These are phyloP conservation scores for Centella asiatica DNA, from an alignment of 129 eudicot species.

Conservation along the genomic window DNA sequence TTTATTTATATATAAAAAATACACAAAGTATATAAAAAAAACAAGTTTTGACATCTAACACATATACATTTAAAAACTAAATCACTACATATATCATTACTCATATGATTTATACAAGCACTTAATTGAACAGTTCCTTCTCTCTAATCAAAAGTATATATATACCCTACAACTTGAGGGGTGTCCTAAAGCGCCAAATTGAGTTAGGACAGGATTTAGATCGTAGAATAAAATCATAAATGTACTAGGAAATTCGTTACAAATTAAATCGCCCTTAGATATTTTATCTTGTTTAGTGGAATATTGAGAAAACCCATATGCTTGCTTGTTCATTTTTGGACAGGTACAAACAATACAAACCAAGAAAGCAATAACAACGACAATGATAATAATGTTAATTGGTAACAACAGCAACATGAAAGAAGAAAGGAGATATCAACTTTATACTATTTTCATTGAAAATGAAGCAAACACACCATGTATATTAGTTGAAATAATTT, in stretches of 20 bases:
- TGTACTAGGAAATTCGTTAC: background rate
- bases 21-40: too few species aligned
- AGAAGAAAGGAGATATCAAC: background rate
- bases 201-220: too few species aligned
- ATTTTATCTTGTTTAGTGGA: background rate
- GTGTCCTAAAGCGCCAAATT: too few species aligned
- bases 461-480: background rate
- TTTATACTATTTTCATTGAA: background rate
- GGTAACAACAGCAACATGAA: slow-evolving; percentile 5
- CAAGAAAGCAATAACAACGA: background rate
- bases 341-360: background rate
- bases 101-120: too few species aligned
- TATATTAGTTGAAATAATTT: background rate
- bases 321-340: background rate
- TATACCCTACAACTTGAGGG: too few species aligned
- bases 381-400: background rate
- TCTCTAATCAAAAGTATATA: too few species aligned
- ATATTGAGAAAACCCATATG: background rate
- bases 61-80: too few species aligned
- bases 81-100: too few species aligned
- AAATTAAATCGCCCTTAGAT: background rate
- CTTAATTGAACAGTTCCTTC: too few species aligned
- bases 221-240: too few species aligned
- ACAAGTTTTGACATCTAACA: too few species aligned
- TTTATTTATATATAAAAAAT: too few species aligned